phyloP scores from a whole-genome alignment of 352 stramenopile species.

The Pythium pyrilobum region DNA sequence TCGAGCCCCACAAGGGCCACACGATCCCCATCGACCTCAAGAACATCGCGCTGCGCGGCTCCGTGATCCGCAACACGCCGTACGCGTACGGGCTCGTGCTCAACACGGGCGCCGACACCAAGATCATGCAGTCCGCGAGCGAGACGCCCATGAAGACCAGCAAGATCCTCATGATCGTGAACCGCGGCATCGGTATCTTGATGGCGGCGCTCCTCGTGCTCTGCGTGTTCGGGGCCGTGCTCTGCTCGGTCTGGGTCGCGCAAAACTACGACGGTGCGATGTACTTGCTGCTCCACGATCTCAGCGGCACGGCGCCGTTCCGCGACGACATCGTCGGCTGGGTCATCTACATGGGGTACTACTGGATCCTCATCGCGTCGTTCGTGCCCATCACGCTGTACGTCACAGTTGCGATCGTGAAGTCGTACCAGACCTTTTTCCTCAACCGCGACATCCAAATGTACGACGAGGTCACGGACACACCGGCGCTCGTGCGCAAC shows the following conservation, averaged over 20 bases:
- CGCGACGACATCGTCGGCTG: constrained; percentile 63
- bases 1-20: constrained; percentile 64
- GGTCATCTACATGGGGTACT: constrained; percentile 81
- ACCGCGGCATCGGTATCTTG: constrained; percentile 67
- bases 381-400: constrained; percentile 89
- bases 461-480: constrained; percentile 81
- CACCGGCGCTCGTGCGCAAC: constrained; percentile 72
- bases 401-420: constrained; percentile 85
- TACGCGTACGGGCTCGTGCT: constrained; percentile 77
- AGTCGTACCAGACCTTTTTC: constrained; percentile 85
- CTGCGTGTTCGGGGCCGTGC: constrained; percentile 61
- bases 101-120: constrained; percentile 80
- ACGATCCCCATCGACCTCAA: constrained; percentile 84
- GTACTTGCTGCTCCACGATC: constrained; percentile 68
- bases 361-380: constrained; percentile 84
- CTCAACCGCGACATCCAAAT: constrained; percentile 82
- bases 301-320: constrained; percentile 60
- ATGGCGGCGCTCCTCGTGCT: constrained; percentile 67
- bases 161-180: constrained; percentile 83
- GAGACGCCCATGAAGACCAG: constrained; percentile 72
- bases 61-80: constrained; percentile 79
- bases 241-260: constrained; percentile 69
- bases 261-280: constrained; percentile 44
- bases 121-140: constrained; percentile 83
- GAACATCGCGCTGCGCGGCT: constrained; percentile 75